Evolutionary conservation across 768 basidiomycete species (phyloP), one percentile per base, ranked within the genome.

Genomic region (Agrocybe praecox): DNA sequence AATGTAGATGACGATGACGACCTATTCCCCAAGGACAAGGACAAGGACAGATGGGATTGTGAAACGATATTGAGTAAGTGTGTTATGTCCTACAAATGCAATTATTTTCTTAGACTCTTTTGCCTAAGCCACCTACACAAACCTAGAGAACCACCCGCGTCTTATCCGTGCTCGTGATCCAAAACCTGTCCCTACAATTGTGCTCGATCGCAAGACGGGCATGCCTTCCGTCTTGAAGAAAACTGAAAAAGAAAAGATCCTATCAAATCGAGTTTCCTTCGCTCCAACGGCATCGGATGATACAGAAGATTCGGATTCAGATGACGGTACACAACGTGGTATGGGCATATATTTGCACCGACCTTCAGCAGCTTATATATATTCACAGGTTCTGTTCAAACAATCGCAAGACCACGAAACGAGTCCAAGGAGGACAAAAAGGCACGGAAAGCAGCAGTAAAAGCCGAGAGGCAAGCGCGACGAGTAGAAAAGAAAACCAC

Each of bases 111-210:
- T 32, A 52, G 19, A 17, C 50, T 61, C 46, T 57, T 59, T 62
- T n/a, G 44, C 49, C 26, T 18, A 66, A 97, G 96, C 90, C 9
- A 98, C 96, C 10, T 96, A 95, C 68, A 90, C 94, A n/a, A 99
- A 97, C 67, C 79, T 98, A 7, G 97, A 97, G 69, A 99, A 99
- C 66, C 97, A 98, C 69, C 97, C 97, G 0, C 85, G 89, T 9
- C 75, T 97, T 29, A 95, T 99, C 56, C 82, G 85, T 22, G 85
- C 87, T 18, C 78, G 87, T 32, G 80, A 85, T 57, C 66, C 72
- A 40, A 80, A 76, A 64, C 73, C 75, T 19, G 79, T 81, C 0
- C 78, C 87, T 0, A 89, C 84, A 69, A 92, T 96, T 60, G 66
- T 71, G 24, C 74, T 96, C 24, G 88, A 96, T 67, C 79, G 85